These are phyloP conservation scores for Podospora australis DNA, from an alignment of 495 filamentous ascomycete species.

Conservation along the genomic window DNA sequence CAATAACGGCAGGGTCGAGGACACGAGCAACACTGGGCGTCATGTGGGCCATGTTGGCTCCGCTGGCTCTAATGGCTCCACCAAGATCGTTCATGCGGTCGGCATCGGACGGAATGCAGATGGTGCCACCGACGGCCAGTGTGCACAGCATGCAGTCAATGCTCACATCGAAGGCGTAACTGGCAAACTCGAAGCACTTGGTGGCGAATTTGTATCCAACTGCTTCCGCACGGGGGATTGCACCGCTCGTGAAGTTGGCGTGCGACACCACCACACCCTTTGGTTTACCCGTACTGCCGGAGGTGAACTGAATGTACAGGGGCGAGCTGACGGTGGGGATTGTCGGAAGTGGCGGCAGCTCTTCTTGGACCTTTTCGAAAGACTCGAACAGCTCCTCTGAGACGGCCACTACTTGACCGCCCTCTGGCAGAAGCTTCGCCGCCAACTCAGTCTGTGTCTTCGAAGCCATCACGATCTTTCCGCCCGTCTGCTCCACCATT, in stretches of 20 bases:
- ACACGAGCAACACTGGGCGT: constrained; percentile 52
- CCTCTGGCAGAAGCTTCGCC: constrained; percentile 20
- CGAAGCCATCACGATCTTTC: constrained; percentile 50
- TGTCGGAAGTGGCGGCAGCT: constrained; percentile 9
- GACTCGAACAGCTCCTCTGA: constrained; percentile 2
- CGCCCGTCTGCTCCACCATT: constrained; percentile 47
- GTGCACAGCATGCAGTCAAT: constrained; percentile 47
- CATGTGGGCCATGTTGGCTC: constrained; percentile 39
- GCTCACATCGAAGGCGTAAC: constrained; percentile 47
- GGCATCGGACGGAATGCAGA: constrained; percentile 56
- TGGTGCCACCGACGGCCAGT: constrained; percentile 49
- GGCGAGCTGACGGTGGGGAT: constrained; percentile 24
- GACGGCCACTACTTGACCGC: constrained; percentile 20
- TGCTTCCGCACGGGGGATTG: constrained; percentile 32
- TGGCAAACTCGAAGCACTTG: constrained; percentile 43
- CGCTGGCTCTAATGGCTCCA: constrained; percentile 30
- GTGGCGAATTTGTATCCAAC: constrained; percentile 34
- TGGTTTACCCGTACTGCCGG: constrained; percentile 43
- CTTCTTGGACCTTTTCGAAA: background rate
- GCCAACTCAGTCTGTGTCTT: constrained; percentile 25
- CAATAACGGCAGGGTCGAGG: constrained; percentile 31
- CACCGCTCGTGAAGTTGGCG: constrained; percentile 36
- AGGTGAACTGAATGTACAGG: constrained; percentile 42
- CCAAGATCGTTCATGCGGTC: constrained; percentile 39
- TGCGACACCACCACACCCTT: constrained; percentile 42